Conservation (phyloP, 805 yeast genomes). For the Pichia rugopelliculosa region DNA sequence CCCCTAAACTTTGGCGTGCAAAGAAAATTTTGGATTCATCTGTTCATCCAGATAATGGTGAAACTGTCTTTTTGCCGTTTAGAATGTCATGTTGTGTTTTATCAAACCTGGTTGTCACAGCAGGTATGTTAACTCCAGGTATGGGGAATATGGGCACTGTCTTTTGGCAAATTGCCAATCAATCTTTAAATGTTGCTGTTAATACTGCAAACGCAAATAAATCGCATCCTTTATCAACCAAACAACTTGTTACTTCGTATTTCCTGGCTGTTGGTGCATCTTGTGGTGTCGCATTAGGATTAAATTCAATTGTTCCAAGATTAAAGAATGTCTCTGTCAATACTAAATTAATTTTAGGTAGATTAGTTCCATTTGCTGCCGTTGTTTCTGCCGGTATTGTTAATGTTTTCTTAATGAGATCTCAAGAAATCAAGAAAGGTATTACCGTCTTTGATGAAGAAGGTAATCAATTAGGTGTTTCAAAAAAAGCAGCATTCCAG, state of each 20-base stretch:
- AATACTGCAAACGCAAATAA: conserved; percentile 95
- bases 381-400: conserved; percentile 96
- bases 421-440: conserved; percentile 86
- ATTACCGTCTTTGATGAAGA: conserved; percentile 60
- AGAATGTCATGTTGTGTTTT: conserved; percentile 95
- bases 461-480: conserved; percentile 61
- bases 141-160: conserved; percentile 84
- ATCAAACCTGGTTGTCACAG: conserved; percentile 89
- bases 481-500: conserved; percentile 77
- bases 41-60: conserved; percentile 95
- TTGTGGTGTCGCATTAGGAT: conserved; percentile 91
- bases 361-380: conserved; percentile 97
- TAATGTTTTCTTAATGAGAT: conserved; percentile 94
- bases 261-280: conserved; percentile 88
- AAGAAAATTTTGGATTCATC: conserved; percentile 85
- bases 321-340: conserved; percentile 61
- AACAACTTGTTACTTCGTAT: conserved; percentile 73
- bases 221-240: conserved; percentile 78
- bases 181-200: conserved; percentile 92
- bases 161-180: conserved; percentile 98
- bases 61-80: conserved; percentile 85
- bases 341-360: conserved; percentile 64
- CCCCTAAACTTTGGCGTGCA: conserved; percentile 82
- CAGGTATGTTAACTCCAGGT: conserved; percentile 96
- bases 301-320: conserved; percentile 85